phyloP scores from a whole-genome alignment of 2,329 filamentous ascomycete genomes.

The Cordyceps pruinosa region DNA sequence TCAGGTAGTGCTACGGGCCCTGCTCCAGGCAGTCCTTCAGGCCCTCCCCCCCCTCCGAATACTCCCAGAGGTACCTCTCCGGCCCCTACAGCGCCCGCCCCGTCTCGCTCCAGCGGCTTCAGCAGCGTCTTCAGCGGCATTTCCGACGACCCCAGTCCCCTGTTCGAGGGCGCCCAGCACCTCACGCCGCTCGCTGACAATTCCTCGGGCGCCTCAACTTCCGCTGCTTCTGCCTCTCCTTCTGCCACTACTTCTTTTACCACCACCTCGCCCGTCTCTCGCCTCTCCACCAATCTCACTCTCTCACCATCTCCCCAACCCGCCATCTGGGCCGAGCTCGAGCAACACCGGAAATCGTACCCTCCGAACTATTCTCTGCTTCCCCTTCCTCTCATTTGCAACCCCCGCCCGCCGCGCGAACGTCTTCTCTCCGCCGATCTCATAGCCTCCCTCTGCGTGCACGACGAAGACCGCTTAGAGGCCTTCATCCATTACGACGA shows the following conservation, averaged over 20 bases:
- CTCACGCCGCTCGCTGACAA: no score
- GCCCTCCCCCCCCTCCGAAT: no score
- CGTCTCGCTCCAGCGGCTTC: background rate
- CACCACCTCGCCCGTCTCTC: conserved; percentile 11
- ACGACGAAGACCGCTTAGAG: conserved; percentile 21
- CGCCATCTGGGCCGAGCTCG: no score
- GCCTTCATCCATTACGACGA: conserved; percentile 21
- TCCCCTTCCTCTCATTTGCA: conserved; percentile 10
- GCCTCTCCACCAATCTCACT: conserved; percentile 14
- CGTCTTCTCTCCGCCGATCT: conserved; percentile 20
- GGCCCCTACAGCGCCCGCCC: background rate
- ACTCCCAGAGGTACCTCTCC: background rate
- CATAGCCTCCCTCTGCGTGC: conserved; percentile 18
- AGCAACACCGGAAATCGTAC: no score
- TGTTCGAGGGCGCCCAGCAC: no score
- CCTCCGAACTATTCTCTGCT: conserved; percentile 11
- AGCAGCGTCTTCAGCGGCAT: conserved; percentile 4
- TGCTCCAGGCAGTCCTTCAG: no score
- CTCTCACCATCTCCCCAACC: conserved; percentile 19
- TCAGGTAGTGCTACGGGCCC: no score
- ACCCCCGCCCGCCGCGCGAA: conserved; percentile 5
- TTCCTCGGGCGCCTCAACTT: no score
- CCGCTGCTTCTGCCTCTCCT: background rate
- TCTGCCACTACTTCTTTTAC: background rate
- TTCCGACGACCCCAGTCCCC: background rate